phyloP scores from a whole-genome alignment of 2,329 filamentous ascomycete genomes.

The Lasiodiplodia sp. region DNA sequence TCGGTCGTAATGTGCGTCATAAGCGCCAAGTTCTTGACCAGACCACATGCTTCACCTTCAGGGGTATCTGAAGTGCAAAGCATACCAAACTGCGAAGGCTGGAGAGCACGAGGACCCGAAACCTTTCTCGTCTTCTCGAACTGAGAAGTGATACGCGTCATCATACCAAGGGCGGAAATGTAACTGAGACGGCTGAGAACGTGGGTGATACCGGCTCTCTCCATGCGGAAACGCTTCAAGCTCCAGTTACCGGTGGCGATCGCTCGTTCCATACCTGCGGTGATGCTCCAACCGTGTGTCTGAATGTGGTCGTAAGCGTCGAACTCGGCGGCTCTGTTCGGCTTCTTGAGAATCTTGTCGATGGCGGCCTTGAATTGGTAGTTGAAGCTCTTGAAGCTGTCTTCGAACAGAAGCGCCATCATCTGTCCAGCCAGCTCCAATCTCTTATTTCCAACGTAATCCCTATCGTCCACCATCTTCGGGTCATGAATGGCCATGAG shows the following conservation, averaged over 20 bases:
- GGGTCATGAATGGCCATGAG: slow-evolving; percentile 92
- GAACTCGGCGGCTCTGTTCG: slow-evolving; percentile 84
- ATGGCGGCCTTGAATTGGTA: slow-evolving; percentile 89
- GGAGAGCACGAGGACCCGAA: slow-evolving; percentile 90
- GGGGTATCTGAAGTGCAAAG: slow-evolving; percentile 96
- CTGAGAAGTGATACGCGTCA: slow-evolving; percentile 97
- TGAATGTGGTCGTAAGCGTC: slow-evolving; percentile 86
- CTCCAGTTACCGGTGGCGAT: slow-evolving; percentile 99
- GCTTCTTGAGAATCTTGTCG: slow-evolving; percentile 94
- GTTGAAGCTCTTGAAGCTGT: slow-evolving; percentile 96
- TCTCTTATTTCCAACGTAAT: slow-evolving; percentile 98
- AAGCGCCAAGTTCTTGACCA: slow-evolving; percentile 96
- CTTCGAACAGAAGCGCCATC: slow-evolving; percentile 91
- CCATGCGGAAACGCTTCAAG: slow-evolving; percentile 98
- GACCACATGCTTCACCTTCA: slow-evolving; percentile 96
- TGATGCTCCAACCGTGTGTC: slow-evolving; percentile 86
- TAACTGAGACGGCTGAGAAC: slow-evolving; percentile 95
- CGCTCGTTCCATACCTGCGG: slow-evolving; percentile 90
- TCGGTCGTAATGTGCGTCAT: slow-evolving; percentile 99
- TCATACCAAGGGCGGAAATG: slow-evolving; percentile 97
- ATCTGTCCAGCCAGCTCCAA: slow-evolving; percentile 94
- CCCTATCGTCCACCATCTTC: slow-evolving; percentile 90
- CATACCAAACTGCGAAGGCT: slow-evolving; percentile 98
- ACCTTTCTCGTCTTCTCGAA: slow-evolving; percentile 99
- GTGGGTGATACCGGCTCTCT: slow-evolving; percentile 94